Base-by-base conservation (phyloP, 208 protist genomes). In the Leishmania aethiopica region DNA sequence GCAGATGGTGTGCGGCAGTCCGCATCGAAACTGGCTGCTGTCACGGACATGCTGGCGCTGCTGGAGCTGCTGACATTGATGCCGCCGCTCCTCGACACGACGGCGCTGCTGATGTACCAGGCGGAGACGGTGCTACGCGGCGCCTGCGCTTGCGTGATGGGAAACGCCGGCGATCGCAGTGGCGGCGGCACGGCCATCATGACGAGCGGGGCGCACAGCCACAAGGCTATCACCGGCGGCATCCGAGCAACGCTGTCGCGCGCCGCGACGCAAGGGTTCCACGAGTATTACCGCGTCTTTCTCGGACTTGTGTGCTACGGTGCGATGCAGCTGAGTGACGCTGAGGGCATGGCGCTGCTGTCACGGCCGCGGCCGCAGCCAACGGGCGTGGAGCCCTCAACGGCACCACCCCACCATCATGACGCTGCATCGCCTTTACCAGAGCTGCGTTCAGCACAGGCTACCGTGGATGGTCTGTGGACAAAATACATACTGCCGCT, bases 41-140 rank as follows among this genome's bases (percentile, higher is more conserved):
- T 78, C 28, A 59, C 13, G 1, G 76, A 84, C 47, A 84, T 75
- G 71, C 57, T 55, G 13, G 64, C 76, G n/a, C 47, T 87, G 40
- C 55, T 85, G n/a, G 70, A 85, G n/a, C 82, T 85, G 17, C 77
- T 89, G 2, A 57, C 80, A 11, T 13, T 87, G 53, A 37, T 89
- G 72, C 86, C 86, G 13, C 8, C 37, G 5, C 79, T 89, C 28
- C 49, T 83, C 32, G 60, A 78, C 3, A 70, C 60, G 3, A 62
- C 47, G 53, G 64, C 77, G 35, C 49, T 89, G 40, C 59, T 71
- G 10, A 8, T 55, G 22, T 73, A 82, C 37, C 83, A 89, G 59
- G 60, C 77, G 13, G 59, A 74, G 13, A 37, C 79, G 47, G 82
- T 80, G n/a, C 66, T 89, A 51, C 62, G 69, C 5, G 77, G 78